Base-by-base conservation (phyloP, 1,284 basidiomycete species). In the Sutorius eximius region DNA sequence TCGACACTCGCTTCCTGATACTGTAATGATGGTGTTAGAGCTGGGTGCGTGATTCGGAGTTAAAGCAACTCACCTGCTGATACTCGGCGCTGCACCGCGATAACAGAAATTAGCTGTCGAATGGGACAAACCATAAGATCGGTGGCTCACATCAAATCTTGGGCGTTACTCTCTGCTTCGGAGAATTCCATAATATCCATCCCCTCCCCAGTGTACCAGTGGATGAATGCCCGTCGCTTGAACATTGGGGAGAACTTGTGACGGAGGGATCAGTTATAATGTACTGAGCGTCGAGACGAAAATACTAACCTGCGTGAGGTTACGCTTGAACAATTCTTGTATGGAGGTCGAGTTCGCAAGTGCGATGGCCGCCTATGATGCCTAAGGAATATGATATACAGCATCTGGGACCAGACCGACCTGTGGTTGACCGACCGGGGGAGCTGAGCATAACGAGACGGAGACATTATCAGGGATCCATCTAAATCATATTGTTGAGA, bases 161-260 rank as follows among this genome's bases (percentile, higher is more conserved):
- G 80, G 15, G 82, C 75, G 68, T 93, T 93, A 66, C 86, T 91
- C 74, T 93, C 90, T 0, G 91, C 90, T 70, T 96, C 93, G 2
- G 90, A 85, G 73, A 97, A 95, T 73, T 96, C 94, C 89, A 95
- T 89, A 47, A 84, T 72, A 70, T 93, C 91, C 93, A 94, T 94
- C 51, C 93, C 93, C 71, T 95, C 93, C 24, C 85, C 89, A 18
- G 87, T 91, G 73, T 94, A 95, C 90, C 93, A 95, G 71, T 96
- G 93, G 55, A 94, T 74, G 80, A 91, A 96, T 3, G 94, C 93
- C 50, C 81, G 78, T 44, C 93, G 82, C 69, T 88, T 89, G 75
- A 84, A 95, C 89, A 94, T 93, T 4, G 79, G 75, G 1, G 81
- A 60, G 75, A 94, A 95, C 84, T 95, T 59, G 44, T n/a, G 4